phyloP scores from a whole-genome alignment of 2,329 filamentous ascomycete species.

The Verticillium nubilum region DNA sequence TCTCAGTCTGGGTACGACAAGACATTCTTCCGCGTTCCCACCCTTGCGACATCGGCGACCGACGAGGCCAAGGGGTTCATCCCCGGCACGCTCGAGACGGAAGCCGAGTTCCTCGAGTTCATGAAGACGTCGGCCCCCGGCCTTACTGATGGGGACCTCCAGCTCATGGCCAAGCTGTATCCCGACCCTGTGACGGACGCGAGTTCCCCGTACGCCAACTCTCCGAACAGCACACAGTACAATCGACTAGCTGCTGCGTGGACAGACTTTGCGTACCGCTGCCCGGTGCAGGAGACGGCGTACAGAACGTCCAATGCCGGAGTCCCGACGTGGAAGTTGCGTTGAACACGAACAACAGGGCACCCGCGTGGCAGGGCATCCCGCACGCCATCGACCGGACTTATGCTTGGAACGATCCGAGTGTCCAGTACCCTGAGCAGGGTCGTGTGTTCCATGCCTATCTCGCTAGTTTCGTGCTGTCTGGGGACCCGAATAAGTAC shows the following conservation, averaged over 20 bases:
- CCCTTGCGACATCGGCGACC: constrained; percentile 28
- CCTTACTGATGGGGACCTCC: constrained; percentile 22
- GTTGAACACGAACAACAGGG: constrained; percentile 29
- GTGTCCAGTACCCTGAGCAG: constrained; percentile 27
- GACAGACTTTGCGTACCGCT: constrained; percentile 39
- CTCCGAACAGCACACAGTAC: constrained; percentile 36
- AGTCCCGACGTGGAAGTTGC: constrained; percentile 29
- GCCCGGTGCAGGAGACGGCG: constrained; percentile 36
- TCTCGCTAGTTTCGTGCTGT: constrained; percentile 28
- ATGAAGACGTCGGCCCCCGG: constrained; percentile 25
- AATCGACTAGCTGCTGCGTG: constrained; percentile 35
- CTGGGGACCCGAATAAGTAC: constrained; percentile 28
- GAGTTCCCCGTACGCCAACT: constrained; percentile 27
- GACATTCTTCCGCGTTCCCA: constrained; percentile 28
- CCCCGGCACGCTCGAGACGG: constrained; percentile 24
- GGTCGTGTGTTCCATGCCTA: constrained; percentile 27
- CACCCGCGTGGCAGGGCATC: constrained; percentile 27
- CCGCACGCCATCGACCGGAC: constrained; percentile 28
- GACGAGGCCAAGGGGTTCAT: constrained; percentile 29
- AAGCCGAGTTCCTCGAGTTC: constrained; percentile 28
- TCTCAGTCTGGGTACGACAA: constrained; percentile 30
- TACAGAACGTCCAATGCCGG: constrained; percentile 26
- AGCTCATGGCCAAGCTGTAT: constrained; percentile 22
- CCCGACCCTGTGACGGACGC: constrained; percentile 24
- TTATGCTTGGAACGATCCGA: constrained; percentile 30